A percentile compares a stretch with the other conserved stretches of the same genome.
These are phyloP conservation scores for Magnolia officinalis DNA, from an alignment of 164 flowering plant genomes.

Conservation along the genomic window DNA sequence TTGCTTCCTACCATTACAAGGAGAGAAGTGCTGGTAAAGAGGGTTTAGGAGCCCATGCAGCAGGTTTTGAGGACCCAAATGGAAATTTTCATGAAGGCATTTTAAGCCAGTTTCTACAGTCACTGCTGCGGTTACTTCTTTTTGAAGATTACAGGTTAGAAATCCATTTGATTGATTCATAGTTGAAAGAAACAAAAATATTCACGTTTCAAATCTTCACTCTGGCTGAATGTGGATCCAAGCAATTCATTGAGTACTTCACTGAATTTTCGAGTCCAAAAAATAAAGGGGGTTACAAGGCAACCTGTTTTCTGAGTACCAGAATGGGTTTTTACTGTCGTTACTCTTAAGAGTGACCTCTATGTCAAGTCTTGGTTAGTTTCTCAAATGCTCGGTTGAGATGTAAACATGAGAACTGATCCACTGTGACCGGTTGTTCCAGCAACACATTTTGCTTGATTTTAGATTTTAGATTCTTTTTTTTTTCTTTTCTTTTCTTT, in stretches of 20 bases:
- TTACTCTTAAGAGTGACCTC: no score
- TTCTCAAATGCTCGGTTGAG: no score
- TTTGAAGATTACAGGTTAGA: slow-evolving; percentile 87
- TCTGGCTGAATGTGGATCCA: background rate
- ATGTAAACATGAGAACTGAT: no score
- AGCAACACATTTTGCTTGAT: no score
- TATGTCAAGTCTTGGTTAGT: no score
- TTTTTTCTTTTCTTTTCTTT: no score
- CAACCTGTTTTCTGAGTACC: no score
- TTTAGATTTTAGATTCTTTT: no score
- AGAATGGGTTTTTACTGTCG: no score
- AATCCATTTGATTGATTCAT: background rate
- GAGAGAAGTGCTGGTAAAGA: slow-evolving; percentile 53
- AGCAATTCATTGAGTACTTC: background rate
- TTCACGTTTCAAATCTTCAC: background rate
- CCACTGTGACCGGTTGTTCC: no score
- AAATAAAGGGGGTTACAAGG: background rate
- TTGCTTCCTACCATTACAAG: slow-evolving; percentile 81
- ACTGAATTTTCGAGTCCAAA: background rate
- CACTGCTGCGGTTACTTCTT: slow-evolving; percentile 71
- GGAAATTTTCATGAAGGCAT: slow-evolving; percentile 63
- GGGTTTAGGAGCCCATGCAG: slow-evolving; percentile 70
- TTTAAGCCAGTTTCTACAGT: slow-evolving; percentile 61
- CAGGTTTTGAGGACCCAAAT: slow-evolving; percentile 34
- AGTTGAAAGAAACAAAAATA: slow-evolving; percentile 5